A percentile compares a stretch with the other conserved stretches of the same genome.
phyloP scores from a whole-genome alignment of 1,139 yeast species.

The Waltiozyma sp. region DNA sequence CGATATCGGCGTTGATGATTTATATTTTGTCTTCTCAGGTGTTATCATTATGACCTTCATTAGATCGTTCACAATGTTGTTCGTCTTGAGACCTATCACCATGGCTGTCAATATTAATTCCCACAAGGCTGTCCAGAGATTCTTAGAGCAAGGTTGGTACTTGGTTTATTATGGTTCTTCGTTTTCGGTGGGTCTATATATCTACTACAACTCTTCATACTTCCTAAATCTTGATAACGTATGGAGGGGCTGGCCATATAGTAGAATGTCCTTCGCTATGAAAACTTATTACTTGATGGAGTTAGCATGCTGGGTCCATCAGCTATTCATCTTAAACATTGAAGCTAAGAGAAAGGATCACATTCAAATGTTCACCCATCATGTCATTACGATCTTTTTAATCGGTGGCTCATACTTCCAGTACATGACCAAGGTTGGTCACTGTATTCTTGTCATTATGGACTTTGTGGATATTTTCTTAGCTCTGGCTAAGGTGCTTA shows the following conservation, averaged over 20 bases:
- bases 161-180: slow-evolving; percentile 48
- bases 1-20: slow-evolving; percentile 49
- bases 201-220: slow-evolving; percentile 51
- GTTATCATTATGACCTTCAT: slow-evolving; percentile 46
- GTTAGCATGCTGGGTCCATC: slow-evolving; percentile 73
- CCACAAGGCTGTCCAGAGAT: slow-evolving; percentile 47
- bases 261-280: slow-evolving; percentile 34
- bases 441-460: slow-evolving; percentile 68
- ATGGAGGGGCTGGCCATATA: slow-evolving; percentile 73
- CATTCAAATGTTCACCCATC: slow-evolving; percentile 80
- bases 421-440: slow-evolving; percentile 70
- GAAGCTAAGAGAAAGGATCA: slow-evolving; percentile 79
- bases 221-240: slow-evolving; percentile 46
- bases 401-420: slow-evolving; percentile 64
- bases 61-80: slow-evolving; percentile 51
- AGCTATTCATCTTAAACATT: slow-evolving; percentile 61
- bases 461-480: slow-evolving; percentile 71
- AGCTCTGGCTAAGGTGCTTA: slow-evolving; percentile 65
- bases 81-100: slow-evolving; percentile 50
- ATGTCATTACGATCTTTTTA: slow-evolving; percentile 63
- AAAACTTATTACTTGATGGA: slow-evolving; percentile 66
- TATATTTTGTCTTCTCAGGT: slow-evolving; percentile 43
- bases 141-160: slow-evolving; percentile 85
- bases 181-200: slow-evolving; percentile 45
- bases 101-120: slow-evolving; percentile 32